Evolutionary conservation across 2,329 filamentous ascomycete genomes (phyloP).

Genomic region (Alternaria sp.): DNA sequence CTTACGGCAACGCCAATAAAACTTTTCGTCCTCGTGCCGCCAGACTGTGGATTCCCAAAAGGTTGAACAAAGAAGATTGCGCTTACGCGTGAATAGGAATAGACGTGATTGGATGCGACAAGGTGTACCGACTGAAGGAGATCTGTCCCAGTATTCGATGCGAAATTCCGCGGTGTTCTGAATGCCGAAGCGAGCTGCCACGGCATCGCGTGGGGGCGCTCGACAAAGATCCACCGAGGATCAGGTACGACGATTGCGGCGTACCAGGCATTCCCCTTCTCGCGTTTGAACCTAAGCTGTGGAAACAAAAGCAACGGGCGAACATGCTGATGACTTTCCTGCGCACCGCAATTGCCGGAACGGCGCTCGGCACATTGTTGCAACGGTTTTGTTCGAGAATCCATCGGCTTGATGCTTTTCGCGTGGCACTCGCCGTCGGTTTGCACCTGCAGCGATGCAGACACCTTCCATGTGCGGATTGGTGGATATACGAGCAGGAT

Average conservation of each 20-base stretch:
- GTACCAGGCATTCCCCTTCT: constrained; percentile 26
- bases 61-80: background rate
- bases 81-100: background rate
- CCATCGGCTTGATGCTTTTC: background rate
- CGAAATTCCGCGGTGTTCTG: constrained; percentile 13
- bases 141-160: background rate
- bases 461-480: constrained; percentile 2
- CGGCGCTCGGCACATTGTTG: constrained; percentile 21
- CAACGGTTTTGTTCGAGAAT: constrained; percentile 10
- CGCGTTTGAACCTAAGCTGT: constrained; percentile 28
- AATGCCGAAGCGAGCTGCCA: constrained; percentile 23
- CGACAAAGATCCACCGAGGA: constrained; percentile 28
- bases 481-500: background rate
- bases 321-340: constrained; percentile 32
- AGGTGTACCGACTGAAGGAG: constrained; percentile 8
- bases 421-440: background rate
- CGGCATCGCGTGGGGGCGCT: constrained; percentile 40
- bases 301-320: constrained; percentile 40
- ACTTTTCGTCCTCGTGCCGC: constrained; percentile 33
- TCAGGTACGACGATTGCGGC: constrained; percentile 44
- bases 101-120: background rate
- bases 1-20: constrained; percentile 29
- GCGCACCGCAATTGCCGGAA: constrained; percentile 32
- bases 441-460: constrained; percentile 4
- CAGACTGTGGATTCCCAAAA: constrained; percentile 6